A percentile compares a stretch with the other conserved stretches of the same genome.
These are phyloP conservation scores for Fusarium lyarnte DNA, from an alignment of 2,329 filamentous ascomycete species.

Conservation along the genomic window DNA sequence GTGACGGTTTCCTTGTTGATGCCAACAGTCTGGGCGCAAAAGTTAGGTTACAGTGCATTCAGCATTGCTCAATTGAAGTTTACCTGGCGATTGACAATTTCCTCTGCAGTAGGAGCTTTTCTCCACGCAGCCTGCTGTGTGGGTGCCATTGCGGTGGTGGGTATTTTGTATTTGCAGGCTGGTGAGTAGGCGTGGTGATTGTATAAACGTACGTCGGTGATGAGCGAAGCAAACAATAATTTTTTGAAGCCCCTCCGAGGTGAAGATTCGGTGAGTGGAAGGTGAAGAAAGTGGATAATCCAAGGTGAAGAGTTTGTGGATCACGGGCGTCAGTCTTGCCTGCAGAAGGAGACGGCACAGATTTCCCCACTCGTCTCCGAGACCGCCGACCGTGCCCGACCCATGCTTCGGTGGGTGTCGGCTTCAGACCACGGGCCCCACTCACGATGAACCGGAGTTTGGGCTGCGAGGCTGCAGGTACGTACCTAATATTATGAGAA, in stretches of 20 bases:
- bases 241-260: slow-evolving; percentile 48
- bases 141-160: slow-evolving; percentile 45
- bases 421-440: slow-evolving; percentile 15
- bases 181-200: slow-evolving; percentile 9
- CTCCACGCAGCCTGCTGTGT: slow-evolving; percentile 49
- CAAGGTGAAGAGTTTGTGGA: background rate
- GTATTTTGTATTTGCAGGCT: background rate
- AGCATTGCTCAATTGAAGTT: slow-evolving; percentile 30
- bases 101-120: slow-evolving; percentile 59
- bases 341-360: slow-evolving; percentile 13
- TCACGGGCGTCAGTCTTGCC: background rate
- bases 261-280: slow-evolving; percentile 27
- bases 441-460: slow-evolving; percentile 9
- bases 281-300: slow-evolving; percentile 19
- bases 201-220: background rate
- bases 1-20: slow-evolving; percentile 92
- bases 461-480: background rate
- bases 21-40: slow-evolving; percentile 73
- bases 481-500: slow-evolving; percentile 10
- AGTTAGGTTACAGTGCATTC: slow-evolving; percentile 10
- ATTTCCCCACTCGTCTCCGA: slow-evolving; percentile 30
- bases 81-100: slow-evolving; percentile 71
- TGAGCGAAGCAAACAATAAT: slow-evolving; percentile 35
- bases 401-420: too few species aligned
- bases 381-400: slow-evolving; percentile 19